Evolutionary conservation across 257 asterid species (phyloP).

Genomic region (Penstemon barbatus): DNA sequence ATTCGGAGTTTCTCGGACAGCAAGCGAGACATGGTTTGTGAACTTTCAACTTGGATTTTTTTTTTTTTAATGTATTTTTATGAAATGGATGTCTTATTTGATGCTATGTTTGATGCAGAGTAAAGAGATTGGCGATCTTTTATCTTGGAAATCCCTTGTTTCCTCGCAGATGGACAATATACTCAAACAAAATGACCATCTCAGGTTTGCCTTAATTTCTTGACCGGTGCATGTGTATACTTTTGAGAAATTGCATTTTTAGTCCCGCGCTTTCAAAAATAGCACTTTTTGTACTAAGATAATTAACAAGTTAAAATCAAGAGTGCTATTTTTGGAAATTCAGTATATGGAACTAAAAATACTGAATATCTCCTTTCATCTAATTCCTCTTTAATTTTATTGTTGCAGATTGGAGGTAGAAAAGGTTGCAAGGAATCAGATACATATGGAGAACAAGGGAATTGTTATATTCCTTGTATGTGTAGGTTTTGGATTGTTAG

Average conservation of each 20-base stretch:
- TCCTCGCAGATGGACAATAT: slow-evolving; percentile 65
- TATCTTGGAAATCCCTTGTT: slow-evolving; percentile 80
- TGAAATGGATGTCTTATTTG: slow-evolving; percentile 1
- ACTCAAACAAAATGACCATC: slow-evolving; percentile 57
- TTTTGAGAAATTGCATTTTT: background rate
- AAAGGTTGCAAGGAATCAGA: slow-evolving; percentile 53
- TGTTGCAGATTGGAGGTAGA: slow-evolving; percentile 72
- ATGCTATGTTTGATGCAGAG: slow-evolving; percentile 47
- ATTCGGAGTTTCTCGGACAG: slow-evolving; percentile 59
- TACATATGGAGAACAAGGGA: slow-evolving; percentile 84
- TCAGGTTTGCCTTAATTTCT: slow-evolving; percentile 51
- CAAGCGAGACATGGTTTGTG: slow-evolving; percentile 69
- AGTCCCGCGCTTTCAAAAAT: background rate
- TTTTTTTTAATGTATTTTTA: background rate
- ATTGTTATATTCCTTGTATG: slow-evolving; percentile 61
- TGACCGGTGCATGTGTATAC: background rate
- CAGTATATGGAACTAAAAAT: background rate
- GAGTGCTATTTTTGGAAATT: background rate
- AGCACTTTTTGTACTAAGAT: background rate
- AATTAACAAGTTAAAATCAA: no score
- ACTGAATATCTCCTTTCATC: background rate
- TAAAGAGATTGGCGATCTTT: slow-evolving; percentile 63
- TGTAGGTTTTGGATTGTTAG: slow-evolving; percentile 55
- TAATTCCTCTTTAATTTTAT: background rate
- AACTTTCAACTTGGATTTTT: background rate